Conservation (phyloP, 306 rosid species). For the Carpinus fangiana region DNA sequence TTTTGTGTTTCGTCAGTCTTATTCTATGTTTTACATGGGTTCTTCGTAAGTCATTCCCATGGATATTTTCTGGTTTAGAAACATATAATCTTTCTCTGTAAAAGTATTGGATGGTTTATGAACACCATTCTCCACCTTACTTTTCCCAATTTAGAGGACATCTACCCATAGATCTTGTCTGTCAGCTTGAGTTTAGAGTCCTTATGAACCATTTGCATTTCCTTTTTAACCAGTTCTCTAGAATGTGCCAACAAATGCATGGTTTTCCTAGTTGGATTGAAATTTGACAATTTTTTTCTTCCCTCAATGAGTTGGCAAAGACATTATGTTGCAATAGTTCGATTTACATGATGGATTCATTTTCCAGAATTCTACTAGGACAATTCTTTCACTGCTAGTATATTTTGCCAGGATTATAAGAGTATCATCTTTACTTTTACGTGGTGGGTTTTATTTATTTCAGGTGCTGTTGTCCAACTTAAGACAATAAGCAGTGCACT, state of each 20-base stretch:
- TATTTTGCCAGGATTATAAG: background rate
- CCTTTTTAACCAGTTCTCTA: background rate
- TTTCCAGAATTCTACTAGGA: slow-evolving; percentile 3
- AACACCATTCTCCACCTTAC: background rate
- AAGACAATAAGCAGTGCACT: slow-evolving; percentile 77
- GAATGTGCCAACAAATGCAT: background rate
- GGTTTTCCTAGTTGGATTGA: background rate
- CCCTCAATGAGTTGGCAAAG: background rate
- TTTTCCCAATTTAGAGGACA: background rate
- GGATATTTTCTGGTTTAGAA: background rate
- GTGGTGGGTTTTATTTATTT: slow-evolving; percentile 39
- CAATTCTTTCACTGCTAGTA: background rate
- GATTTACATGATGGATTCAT: background rate
- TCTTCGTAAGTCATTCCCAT: too few relatives aligned
- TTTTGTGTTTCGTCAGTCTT: background rate
- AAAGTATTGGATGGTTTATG: background rate
- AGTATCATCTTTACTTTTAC: slow-evolving; percentile 17
- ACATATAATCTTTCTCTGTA: background rate
- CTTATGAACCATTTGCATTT: background rate
- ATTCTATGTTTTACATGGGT: background rate
- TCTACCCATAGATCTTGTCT: background rate
- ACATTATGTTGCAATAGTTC: background rate
- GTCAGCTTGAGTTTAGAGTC: background rate
- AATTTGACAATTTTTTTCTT: background rate
- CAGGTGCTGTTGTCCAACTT: slow-evolving; percentile 93